Conservation (phyloP, 176 grass and related monocot species). For the Rhipidocladum racemiflorum region DNA sequence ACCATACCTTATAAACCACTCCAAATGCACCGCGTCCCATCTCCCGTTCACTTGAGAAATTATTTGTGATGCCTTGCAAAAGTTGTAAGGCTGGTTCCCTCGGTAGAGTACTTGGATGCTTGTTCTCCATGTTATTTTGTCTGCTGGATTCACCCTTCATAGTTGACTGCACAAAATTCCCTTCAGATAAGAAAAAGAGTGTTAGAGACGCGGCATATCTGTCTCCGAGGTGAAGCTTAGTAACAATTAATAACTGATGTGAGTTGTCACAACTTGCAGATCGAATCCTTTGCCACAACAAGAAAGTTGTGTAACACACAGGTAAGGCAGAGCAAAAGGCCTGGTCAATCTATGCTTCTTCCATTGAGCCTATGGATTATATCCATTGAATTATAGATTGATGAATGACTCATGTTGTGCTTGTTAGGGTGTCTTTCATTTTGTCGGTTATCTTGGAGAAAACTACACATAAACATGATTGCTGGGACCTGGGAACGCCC, state of each 20-base stretch:
- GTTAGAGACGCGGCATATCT: background rate
- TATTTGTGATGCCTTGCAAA: background rate
- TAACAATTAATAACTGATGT: background rate
- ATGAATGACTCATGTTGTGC: background rate
- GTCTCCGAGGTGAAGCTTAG: background rate
- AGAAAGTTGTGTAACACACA: background rate
- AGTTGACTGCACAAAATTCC: background rate
- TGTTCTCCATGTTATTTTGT: background rate
- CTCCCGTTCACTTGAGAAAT: slow-evolving; percentile 19
- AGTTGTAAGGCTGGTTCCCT: background rate
- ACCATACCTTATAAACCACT: slow-evolving; percentile 19
- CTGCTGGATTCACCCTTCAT: background rate
- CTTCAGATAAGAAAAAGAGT: background rate
- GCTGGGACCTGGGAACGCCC: too few species aligned
- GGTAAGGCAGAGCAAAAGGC: background rate
- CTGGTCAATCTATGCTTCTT: background rate
- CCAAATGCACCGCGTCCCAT: slow-evolving; percentile 8
- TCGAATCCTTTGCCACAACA: background rate
- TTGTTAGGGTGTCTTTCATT: too few species aligned
- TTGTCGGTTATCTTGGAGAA: background rate
- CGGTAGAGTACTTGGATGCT: background rate
- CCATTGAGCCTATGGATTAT: background rate
- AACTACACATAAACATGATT: too few species aligned
- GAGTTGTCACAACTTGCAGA: background rate
- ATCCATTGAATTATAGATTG: background rate